Percentiles rank a stretch among this genome's conserved stretches.
Evolutionary conservation across 2,329 filamentous ascomycete genomes (phyloP).

Genomic region (Colletotrichum spaethianum): DNA sequence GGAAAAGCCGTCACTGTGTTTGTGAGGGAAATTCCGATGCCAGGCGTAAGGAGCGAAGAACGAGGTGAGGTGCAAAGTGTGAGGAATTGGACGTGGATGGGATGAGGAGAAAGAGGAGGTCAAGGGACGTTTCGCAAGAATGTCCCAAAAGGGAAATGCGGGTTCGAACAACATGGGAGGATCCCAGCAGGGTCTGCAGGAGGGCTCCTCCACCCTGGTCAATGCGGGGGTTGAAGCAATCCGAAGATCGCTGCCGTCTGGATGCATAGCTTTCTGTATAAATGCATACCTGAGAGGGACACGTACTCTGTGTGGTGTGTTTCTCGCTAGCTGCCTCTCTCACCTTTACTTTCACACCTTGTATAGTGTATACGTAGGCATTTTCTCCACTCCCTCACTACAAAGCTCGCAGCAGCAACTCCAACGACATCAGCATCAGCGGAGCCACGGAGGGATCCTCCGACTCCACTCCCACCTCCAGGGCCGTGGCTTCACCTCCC

Average conservation of each 20-base stretch:
- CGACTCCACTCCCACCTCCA: constrained; percentile 1
- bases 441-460: background rate
- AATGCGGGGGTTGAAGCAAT: constrained; percentile 39
- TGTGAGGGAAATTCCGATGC: background rate
- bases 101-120: constrained; percentile 27
- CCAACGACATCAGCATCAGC: background rate
- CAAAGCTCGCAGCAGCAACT: background rate
- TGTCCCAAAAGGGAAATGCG: constrained; percentile 44
- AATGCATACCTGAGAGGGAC: background rate
- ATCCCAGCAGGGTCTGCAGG: constrained; percentile 33
- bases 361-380: background rate
- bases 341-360: background rate
- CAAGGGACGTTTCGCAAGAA: constrained; percentile 44
- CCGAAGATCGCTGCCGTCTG: constrained; percentile 34
- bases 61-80: constrained; percentile 11
- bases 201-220: constrained; percentile 14
- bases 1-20: background rate
- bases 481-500: background rate
- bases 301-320: background rate
- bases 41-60: constrained; percentile 15
- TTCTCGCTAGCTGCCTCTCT: background rate
- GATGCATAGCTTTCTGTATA: constrained; percentile 17
- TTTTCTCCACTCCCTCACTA: no score
- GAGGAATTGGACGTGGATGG: constrained; percentile 19
- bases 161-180: constrained; percentile 22